phyloP scores from a whole-genome alignment of 2,329 filamentous ascomycete species.

The Claviceps fusiformis region DNA sequence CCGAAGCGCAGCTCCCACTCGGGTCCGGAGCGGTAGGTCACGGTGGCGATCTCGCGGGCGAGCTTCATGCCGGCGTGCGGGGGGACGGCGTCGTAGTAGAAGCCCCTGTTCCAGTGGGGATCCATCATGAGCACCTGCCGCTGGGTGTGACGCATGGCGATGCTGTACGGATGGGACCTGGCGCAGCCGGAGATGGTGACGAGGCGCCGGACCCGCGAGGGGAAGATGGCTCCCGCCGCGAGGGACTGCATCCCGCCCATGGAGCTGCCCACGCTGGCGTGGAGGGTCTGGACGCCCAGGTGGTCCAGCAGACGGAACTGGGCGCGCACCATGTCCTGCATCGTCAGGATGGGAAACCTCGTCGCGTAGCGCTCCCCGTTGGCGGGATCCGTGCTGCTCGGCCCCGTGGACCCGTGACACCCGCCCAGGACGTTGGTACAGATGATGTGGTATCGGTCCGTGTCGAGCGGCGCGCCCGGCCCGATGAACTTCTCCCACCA shows the following conservation, averaged over 20 bases:
- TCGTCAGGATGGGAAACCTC: conserved; percentile 84
- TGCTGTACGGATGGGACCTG: conserved; percentile 90
- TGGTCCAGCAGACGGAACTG: conserved; percentile 81
- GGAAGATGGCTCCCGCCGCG: conserved; percentile 72
- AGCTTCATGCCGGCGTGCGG: conserved; percentile 97
- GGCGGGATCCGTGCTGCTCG: conserved; percentile 73
- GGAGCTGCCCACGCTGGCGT: conserved; percentile 86
- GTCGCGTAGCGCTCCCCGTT: conserved; percentile 86
- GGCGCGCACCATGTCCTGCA: conserved; percentile 94
- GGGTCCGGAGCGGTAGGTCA: conserved; percentile 90
- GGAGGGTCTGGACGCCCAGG: conserved; percentile 63
- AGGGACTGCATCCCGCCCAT: conserved; percentile 99
- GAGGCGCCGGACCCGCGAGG: conserved; percentile 66
- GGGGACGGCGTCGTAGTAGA: conserved; percentile 79
- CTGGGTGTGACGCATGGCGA: conserved; percentile 96
- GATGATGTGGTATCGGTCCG: conserved; percentile 80
- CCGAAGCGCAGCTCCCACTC: conserved; percentile 97
- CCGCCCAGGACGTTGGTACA: conserved; percentile 96
- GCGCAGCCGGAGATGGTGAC: conserved; percentile 90
- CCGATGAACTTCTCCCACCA: conserved; percentile 99
- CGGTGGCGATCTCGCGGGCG: conserved; percentile 89
- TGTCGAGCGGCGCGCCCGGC: conserved; percentile 71
- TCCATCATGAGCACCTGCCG: conserved; percentile 99
- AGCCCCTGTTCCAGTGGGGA: conserved; percentile 88
- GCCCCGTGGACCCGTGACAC: conserved; percentile 91